Evolutionary conservation across 2,329 filamentous ascomycete species (phyloP), one percentile per base, ranked within the genome.

Genomic region (Hypoxylon sp.): DNA sequence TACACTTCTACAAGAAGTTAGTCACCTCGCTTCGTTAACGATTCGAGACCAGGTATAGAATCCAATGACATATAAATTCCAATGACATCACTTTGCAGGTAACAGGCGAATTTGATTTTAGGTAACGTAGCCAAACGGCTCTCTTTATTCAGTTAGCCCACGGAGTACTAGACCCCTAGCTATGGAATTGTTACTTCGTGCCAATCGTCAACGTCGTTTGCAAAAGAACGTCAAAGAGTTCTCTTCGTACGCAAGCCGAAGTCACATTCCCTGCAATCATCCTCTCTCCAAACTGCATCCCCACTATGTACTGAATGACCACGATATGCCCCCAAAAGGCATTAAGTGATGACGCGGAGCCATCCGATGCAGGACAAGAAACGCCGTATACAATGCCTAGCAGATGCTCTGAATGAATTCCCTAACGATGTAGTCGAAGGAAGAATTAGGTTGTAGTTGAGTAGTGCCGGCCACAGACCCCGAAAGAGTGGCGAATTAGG

Each of bases 331-430:
- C 4, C 24, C 8, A 41, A 50, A 44, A 55, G 28, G 20, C 41
- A 62, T 64, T 61, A 62, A 49, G 53, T 48, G 20, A 34, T 50
- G 59, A 44, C 43, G 51, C 24, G 26, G 51, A 55, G 59, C 59
- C 59, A 50, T 66, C 56, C 50, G 56, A 63, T 32, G 59, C 54
- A 63, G 68, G 60, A 60, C 64, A 65, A 55, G 17, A 56, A 64
- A 69, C 62, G 62, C 68, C 64, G 62, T 67, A 55, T 66, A 64
- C 54, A 47, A 66, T 70, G 64, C 58, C 65, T 65, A 39, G n/a
- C 41, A 32, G 54, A 57, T 50, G 51, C 57, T 59, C 11, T 37
- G 44, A 43, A 48, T 26, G 11, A 59, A 46, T 19, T n/a, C 30
- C 50, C 55, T 6, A 51, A n/a, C 39, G 24, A 32, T 34, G 17